phyloP scores from a whole-genome alignment of 345 rosid genomes.

The Citropsis articulata region DNA sequence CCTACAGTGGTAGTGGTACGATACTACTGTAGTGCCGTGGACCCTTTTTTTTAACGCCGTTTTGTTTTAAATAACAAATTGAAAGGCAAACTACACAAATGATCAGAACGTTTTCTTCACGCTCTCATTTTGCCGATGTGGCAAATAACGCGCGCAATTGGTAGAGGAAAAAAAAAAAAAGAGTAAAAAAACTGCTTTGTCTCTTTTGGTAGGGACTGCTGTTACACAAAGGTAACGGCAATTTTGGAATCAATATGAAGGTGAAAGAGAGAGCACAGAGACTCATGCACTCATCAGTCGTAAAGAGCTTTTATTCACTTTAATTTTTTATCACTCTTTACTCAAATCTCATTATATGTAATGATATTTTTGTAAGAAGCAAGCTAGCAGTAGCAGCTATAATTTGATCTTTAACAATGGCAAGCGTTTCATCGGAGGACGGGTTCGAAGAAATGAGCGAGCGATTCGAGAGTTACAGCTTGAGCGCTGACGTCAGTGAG shows the following conservation, averaged over 20 bases:
- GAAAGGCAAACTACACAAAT: not conserved
- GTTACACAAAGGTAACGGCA: conserved; percentile 6
- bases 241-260: not conserved
- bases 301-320: not conserved
- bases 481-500: conserved; percentile 35
- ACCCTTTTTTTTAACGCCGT: too few relatives aligned
- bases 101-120: not conserved
- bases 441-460: conserved; percentile 23
- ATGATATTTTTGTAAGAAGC: not conserved
- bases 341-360: not conserved
- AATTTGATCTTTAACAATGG: conserved; percentile 17
- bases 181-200: not conserved
- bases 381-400: not conserved
- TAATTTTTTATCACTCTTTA: conserved; percentile 6
- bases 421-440: conserved; percentile 29
- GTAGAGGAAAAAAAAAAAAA: not conserved
- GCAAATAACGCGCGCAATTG: conserved; percentile 4
- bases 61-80: too few relatives aligned
- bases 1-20: too few relatives aligned
- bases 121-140: not conserved
- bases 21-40: too few relatives aligned
- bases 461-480: conserved; percentile 26
- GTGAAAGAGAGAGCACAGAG: not conserved
- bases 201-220: conserved; percentile 20
- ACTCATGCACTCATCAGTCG: not conserved